Conservation (phyloP, 2,329 filamentous ascomycete species). For the Apiospora malaysiana region DNA sequence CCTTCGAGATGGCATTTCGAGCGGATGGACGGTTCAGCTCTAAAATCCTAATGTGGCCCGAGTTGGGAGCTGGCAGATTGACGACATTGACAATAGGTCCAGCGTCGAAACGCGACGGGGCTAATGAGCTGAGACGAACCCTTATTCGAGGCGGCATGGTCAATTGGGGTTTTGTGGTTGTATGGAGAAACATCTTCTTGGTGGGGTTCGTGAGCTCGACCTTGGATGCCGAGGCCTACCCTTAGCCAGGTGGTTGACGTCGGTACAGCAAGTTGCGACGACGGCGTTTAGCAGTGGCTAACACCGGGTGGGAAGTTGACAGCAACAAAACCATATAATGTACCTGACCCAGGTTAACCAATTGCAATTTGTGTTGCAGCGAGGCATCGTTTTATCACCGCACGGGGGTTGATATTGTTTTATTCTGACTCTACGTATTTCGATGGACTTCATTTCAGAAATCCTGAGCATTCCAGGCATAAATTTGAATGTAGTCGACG, state of each 20-base stretch:
- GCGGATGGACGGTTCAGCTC: conserved; percentile 84
- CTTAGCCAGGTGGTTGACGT: conserved; percentile 12
- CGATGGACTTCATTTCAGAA: not conserved
- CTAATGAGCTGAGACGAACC: conserved; percentile 29
- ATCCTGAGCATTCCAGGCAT: not conserved
- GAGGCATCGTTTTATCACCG: not conserved
- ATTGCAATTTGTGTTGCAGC: not conserved
- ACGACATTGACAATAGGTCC: conserved; percentile 70
- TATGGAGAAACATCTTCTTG: not conserved
- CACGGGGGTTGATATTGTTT: not conserved
- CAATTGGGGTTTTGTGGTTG: not conserved
- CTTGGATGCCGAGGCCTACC: not conserved
- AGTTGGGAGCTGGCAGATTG: conserved; percentile 76
- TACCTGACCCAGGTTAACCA: too few relatives aligned
- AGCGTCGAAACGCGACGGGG: conserved; percentile 34
- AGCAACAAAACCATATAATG: not conserved
- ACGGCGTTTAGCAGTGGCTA: conserved; percentile 25
- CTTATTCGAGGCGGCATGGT: conserved; percentile 37
- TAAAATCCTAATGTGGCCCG: conserved; percentile 85
- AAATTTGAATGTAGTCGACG: not conserved
- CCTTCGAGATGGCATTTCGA: conserved; percentile 88
- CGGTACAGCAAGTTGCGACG: not conserved
- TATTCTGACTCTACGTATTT: too few relatives aligned
- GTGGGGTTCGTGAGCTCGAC: not conserved
- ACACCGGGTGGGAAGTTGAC: not conserved